phyloP scores from a whole-genome alignment of 176 grass and related monocot genomes.

The Cenchrus purpureus region DNA sequence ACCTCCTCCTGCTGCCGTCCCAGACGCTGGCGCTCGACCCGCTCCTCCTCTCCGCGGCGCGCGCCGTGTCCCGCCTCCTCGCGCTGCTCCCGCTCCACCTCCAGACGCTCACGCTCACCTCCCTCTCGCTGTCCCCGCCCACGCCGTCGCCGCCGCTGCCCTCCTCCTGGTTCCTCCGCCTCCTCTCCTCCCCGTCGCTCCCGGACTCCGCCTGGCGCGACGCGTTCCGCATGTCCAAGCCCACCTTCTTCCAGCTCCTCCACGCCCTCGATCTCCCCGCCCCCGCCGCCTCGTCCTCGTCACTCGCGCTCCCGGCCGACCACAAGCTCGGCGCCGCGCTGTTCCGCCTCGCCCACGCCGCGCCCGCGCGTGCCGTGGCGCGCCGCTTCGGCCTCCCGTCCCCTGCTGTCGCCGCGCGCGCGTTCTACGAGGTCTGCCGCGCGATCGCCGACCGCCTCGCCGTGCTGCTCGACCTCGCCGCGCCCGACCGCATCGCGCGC shows the following conservation, averaged over 20 bases:
- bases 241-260: slow-evolving; percentile 74
- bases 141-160: slow-evolving; percentile 46
- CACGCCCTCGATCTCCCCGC: slow-evolving; percentile 52
- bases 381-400: slow-evolving; percentile 82
- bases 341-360: slow-evolving; percentile 87
- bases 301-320: slow-evolving; percentile 54
- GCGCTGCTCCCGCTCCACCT: slow-evolving; percentile 65
- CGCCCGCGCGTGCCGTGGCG: slow-evolving; percentile 57
- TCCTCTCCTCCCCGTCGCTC: slow-evolving; percentile 51
- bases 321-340: slow-evolving; percentile 84
- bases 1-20: slow-evolving; percentile 44
- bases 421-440: slow-evolving; percentile 91
- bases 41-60: slow-evolving; percentile 46
- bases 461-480: slow-evolving; percentile 61
- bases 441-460: slow-evolving; percentile 65
- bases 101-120: slow-evolving; percentile 61
- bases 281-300: slow-evolving; percentile 32
- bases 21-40: slow-evolving; percentile 53
- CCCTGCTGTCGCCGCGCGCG: slow-evolving; percentile 53
- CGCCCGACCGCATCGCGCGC: slow-evolving; percentile 54
- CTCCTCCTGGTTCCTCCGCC: slow-evolving; percentile 81
- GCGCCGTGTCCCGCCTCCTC: slow-evolving; percentile 57
- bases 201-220: slow-evolving; percentile 61
- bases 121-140: slow-evolving; percentile 59
- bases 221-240: slow-evolving; percentile 75